Evolutionary conservation across 306 rosid species (phyloP).

Genomic region (Dryas alaskensis): DNA sequence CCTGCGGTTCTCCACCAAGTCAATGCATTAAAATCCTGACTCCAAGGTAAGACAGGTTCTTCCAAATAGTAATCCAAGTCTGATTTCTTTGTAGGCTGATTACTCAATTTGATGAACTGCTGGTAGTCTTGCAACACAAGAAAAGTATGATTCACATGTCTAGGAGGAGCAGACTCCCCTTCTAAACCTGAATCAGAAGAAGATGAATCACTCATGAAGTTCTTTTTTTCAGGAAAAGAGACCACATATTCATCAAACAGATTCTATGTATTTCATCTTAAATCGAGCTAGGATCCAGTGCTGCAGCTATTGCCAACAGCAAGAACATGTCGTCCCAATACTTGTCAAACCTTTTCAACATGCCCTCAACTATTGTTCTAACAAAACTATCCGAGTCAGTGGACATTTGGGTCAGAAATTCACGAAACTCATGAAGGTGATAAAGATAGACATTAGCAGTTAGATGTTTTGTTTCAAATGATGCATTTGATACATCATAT

Average conservation of each 20-base stretch:
- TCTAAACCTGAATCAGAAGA: slow-evolving; percentile 12
- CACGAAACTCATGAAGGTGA: slow-evolving; percentile 2
- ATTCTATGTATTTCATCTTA: slow-evolving; percentile 16
- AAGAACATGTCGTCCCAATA: slow-evolving; percentile 19
- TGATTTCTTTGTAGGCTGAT: background rate
- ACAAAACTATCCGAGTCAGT: background rate
- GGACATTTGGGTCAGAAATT: slow-evolving; percentile 1
- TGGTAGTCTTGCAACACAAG: background rate
- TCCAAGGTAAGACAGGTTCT: slow-evolving; percentile 10
- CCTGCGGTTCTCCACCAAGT: slow-evolving; percentile 18
- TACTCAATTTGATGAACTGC: background rate
- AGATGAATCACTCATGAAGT: slow-evolving; percentile 4
- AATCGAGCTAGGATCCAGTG: slow-evolving; percentile 19
- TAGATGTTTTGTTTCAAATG: slow-evolving; percentile 7
- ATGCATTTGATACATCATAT: slow-evolving; percentile 7
- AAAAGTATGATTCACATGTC: background rate
- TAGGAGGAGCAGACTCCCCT: background rate
- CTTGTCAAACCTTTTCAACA: slow-evolving; percentile 5
- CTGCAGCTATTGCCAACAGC: slow-evolving; percentile 19
- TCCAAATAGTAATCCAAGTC: slow-evolving; percentile 18
- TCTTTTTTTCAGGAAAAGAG: background rate
- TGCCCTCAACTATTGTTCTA: background rate
- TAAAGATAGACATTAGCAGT: slow-evolving; percentile 11
- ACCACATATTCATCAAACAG: slow-evolving; percentile 13
- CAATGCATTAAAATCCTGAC: background rate